phyloP scores from a whole-genome alignment of 1,139 yeast genomes.

The Geotrichum siamense region DNA sequence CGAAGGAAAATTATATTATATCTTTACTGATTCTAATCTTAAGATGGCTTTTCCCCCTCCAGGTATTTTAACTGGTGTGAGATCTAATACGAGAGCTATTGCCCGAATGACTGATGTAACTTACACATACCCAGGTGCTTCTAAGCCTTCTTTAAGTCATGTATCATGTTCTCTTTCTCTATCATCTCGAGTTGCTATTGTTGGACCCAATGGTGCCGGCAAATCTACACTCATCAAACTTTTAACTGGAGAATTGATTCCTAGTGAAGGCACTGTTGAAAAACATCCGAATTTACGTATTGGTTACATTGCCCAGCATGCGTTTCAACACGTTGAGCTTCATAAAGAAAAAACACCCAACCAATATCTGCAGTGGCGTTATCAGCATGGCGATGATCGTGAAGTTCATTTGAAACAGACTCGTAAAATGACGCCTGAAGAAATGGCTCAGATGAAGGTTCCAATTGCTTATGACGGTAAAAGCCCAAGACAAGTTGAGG shows the following conservation, averaged over 20 bases:
- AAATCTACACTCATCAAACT: conserved; percentile 91
- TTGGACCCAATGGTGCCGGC: conserved; percentile 99
- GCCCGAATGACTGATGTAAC: conserved; percentile 85
- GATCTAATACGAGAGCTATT: conserved; percentile 90
- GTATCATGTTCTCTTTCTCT: conserved; percentile 85
- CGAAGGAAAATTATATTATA: conserved; percentile 93
- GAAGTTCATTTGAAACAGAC: conserved; percentile 92
- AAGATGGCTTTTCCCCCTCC: conserved; percentile 99
- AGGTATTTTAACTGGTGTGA: conserved; percentile 92
- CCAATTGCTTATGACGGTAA: conserved; percentile 83
- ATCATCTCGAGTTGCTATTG: conserved; percentile 90
- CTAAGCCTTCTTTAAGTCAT: conserved; percentile 69
- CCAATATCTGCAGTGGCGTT: conserved; percentile 97
- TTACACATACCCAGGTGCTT: conserved; percentile 83
- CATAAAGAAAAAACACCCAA: conserved; percentile 97
- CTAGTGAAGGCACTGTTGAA: conserved; percentile 83
- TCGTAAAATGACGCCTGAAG: conserved; percentile 79
- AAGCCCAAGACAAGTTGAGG: conserved; percentile 84
- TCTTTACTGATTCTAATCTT: conserved; percentile 87
- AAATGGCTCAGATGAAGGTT: conserved; percentile 69
- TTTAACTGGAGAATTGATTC: conserved; percentile 84
- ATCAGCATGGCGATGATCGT: conserved; percentile 95
- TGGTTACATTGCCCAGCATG: conserved; percentile 98
- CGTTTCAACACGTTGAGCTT: conserved; percentile 92
- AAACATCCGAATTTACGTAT: conserved; percentile 97